Base-by-base conservation (phyloP, 192 early-diverging fungal species). In the Neocallimastix lanati region DNA sequence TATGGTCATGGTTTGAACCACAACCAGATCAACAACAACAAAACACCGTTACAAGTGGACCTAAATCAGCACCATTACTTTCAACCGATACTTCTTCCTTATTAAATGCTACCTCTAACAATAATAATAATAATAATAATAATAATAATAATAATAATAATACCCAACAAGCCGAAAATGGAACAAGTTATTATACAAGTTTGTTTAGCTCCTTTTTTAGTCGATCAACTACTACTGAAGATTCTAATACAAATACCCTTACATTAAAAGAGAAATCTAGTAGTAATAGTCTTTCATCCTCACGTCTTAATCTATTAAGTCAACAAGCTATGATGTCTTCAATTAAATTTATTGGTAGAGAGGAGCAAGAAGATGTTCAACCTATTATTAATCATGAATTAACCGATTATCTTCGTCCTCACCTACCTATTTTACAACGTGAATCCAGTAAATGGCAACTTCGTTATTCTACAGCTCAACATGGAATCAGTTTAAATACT, bases 401-500 rank as follows among this genome's bases (percentile, higher is more conserved):
- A n/a, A 67, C 50, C 1, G 50, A 67, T 9, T 67, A 67, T n/a
- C 25, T 67, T 67, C 50, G 50, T n/a, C 50, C 50, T 2, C 50
- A 67, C n/a, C n/a, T 99, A 50, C 95, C 96, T 4, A 89, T 92
- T 11, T 84, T 95, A 50, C 85, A 93, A 29, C 88, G 93, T 36
- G 87, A 96, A 81, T 85, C 93, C 4, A 84, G 89, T 33, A 88
- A 84, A 77, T 96, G 94, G 94, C 88, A 83, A 15, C 87, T 99
- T 33, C 82, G 95, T 5, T 99, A 99, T 84, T 93, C 92, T 58
- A 87, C 96, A 76, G 95, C 96, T 78, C 93, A 96, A 82, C 95
- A 99, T 82, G 97, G 97, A 2, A 94, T 95, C 78, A 93, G 92
- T 82, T 85, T 99, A 77, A 86, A 92, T 78, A 96, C 96, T 1